A percentile compares a stretch with the other conserved stretches of the same genome.
These are phyloP conservation scores for Jamesozyma spencerorum DNA, from an alignment of 805 yeast species.

Conservation along the genomic window DNA sequence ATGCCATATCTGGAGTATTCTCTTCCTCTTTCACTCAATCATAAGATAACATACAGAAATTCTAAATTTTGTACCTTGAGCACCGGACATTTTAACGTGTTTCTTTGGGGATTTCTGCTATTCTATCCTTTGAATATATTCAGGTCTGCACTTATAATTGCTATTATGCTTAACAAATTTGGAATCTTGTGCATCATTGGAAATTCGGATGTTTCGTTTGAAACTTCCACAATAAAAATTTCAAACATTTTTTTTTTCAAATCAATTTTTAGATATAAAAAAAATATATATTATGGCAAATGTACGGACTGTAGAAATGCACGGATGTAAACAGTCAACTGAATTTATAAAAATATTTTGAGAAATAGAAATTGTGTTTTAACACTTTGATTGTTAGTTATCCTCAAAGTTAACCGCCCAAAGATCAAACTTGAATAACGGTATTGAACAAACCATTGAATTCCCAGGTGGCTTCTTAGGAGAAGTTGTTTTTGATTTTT, in stretches of 20 bases:
- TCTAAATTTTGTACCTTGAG: slow-evolving; percentile 99
- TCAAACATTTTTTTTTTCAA: not conserved
- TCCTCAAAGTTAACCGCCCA: too few relatives aligned
- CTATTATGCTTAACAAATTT: slow-evolving; percentile 1
- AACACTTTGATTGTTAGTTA: too few relatives aligned
- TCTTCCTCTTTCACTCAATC: not conserved
- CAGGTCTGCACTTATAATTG: not conserved
- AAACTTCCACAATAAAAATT: not conserved
- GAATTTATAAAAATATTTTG: not conserved
- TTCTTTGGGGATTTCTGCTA: slow-evolving; percentile 8
- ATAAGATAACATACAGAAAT: slow-evolving; percentile 72
- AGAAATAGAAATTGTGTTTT: too few relatives aligned
- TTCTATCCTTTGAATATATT: not conserved
- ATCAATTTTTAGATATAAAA: not conserved
- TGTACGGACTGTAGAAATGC: not conserved
- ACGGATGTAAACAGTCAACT: not conserved
- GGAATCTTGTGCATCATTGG: not conserved
- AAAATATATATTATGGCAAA: not conserved
- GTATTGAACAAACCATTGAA: too few relatives aligned
- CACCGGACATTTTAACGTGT: slow-evolving; percentile 67
- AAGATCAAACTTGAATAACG: too few relatives aligned
- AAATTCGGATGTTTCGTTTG: not conserved
- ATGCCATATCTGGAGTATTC: not conserved
- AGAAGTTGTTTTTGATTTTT: too few relatives aligned
- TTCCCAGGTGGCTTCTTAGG: too few relatives aligned